phyloP scores from a whole-genome alignment of 768 basidiomycete genomes.

The Pleurotus tuoliensis region DNA sequence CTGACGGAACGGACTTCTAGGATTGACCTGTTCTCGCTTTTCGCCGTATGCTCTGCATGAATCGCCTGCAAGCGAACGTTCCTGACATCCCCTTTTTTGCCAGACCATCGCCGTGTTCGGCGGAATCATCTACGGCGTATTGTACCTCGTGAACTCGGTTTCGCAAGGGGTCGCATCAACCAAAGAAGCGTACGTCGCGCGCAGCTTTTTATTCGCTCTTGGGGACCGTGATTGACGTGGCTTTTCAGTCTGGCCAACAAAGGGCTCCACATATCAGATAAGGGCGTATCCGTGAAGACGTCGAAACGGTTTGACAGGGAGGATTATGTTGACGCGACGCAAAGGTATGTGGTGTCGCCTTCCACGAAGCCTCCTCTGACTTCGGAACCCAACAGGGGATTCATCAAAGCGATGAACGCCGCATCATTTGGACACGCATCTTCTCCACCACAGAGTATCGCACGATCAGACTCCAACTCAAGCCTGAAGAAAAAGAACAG shows the following conservation, averaged over 20 bases:
- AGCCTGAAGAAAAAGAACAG: conserved; percentile 26
- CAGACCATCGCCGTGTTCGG: conserved; percentile 48
- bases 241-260: conserved; percentile 47
- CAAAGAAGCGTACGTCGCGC: conserved; percentile 47
- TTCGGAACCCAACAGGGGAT: conserved; percentile 31
- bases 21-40: conserved; percentile 39
- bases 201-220: neutral
- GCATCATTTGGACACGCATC: conserved; percentile 34
- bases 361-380: neutral
- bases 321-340: conserved; percentile 70
- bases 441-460: conserved; percentile 12
- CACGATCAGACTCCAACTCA: conserved; percentile 20
- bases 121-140: conserved; percentile 39
- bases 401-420: conserved; percentile 49
- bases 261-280: conserved; percentile 54
- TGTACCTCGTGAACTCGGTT: conserved; percentile 33
- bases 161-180: conserved; percentile 42
- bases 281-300: conserved; percentile 66
- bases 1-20: conserved; percentile 19
- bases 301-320: conserved; percentile 54
- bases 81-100: neutral
- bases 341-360: conserved; percentile 41
- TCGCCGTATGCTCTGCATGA: conserved; percentile 29
- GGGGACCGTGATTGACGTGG: neutral
- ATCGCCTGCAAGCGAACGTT: conserved; percentile 2